These are phyloP conservation scores for Omphalotus guepiniiformis DNA, from an alignment of 768 basidiomycete species.

Conservation along the genomic window DNA sequence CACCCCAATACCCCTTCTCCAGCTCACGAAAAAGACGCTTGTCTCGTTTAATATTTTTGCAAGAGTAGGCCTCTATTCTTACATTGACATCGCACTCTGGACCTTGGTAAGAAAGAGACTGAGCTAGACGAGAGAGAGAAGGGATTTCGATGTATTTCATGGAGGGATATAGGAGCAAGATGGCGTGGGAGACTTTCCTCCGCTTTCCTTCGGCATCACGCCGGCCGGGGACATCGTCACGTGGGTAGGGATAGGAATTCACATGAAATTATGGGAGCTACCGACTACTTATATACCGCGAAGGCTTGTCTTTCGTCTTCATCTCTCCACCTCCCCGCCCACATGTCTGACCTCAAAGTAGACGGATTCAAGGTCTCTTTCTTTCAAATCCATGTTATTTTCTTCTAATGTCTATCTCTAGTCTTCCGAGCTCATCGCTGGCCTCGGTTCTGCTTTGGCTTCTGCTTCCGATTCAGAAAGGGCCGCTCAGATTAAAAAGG, in stretches of 20 bases:
- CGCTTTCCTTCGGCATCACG: neutral
- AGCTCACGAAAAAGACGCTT: slow-evolving; percentile 93
- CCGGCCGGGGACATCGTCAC: neutral
- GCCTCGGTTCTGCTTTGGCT: slow-evolving; percentile 49
- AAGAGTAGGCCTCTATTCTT: slow-evolving; percentile 94
- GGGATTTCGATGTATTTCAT: slow-evolving; percentile 93
- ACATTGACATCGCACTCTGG: slow-evolving; percentile 87
- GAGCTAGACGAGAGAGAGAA: slow-evolving; percentile 71
- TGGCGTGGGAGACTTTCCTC: neutral
- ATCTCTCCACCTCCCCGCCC: slow-evolving; percentile 3
- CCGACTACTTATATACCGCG: neutral
- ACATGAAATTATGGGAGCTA: neutral
- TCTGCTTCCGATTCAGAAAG: slow-evolving; percentile 57
- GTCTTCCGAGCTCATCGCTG: slow-evolving; percentile 64
- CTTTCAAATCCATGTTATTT: too few relatives aligned
- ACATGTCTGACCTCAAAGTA: slow-evolving; percentile 71
- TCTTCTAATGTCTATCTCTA: slow-evolving; percentile 20
- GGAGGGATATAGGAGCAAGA: neutral
- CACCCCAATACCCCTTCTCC: slow-evolving; percentile 76
- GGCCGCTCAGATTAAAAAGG: slow-evolving; percentile 73
- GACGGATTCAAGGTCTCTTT: slow-evolving; percentile 61
- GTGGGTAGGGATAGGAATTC: neutral
- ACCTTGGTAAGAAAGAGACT: slow-evolving; percentile 80
- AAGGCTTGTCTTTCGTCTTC: neutral
- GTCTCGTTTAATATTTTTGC: slow-evolving; percentile 96